Evolutionary conservation across 129 eudicot genomes (phyloP).

Genomic region (Gnaphalium uliginosum): DNA sequence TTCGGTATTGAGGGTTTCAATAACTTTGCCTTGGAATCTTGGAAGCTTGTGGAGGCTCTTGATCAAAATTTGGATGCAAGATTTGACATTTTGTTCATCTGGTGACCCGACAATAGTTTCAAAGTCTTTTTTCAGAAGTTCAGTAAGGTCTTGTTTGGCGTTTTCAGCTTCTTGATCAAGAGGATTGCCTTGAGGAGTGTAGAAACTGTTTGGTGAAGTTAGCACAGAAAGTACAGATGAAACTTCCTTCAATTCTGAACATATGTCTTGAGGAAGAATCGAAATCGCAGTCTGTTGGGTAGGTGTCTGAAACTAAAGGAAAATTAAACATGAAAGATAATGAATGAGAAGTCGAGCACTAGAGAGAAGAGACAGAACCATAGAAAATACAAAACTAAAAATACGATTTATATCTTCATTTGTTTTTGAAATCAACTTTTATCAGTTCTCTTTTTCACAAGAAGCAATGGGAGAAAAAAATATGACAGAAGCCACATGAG

Average conservation of each 20-base stretch:
- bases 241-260: slow-evolving; percentile 28
- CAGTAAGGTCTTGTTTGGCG: slow-evolving; percentile 27
- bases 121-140: slow-evolving; percentile 30
- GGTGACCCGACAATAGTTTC: slow-evolving; percentile 26
- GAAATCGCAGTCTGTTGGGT: slow-evolving; percentile 4
- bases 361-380: neutral
- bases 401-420: neutral
- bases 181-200: slow-evolving; percentile 32
- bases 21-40: slow-evolving; percentile 32
- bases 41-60: slow-evolving; percentile 37
- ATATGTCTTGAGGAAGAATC: slow-evolving; percentile 17
- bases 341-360: neutral
- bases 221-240: slow-evolving; percentile 35
- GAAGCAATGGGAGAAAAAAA: neutral
- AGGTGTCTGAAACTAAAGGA: slow-evolving; percentile 6
- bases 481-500: neutral
- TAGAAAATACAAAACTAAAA: neutral
- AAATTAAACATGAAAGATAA: neutral
- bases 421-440: neutral
- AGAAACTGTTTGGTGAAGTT: slow-evolving; percentile 29
- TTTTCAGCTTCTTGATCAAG: slow-evolving; percentile 38
- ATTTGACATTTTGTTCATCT: slow-evolving; percentile 30
- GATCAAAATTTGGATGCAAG: slow-evolving; percentile 18
- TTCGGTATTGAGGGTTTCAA: slow-evolving; percentile 25
- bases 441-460: neutral